Evolutionary conservation across 148 eudicot genomes (phyloP), one percentile per base, ranked within the genome.

Genomic region (Cornus controversa): DNA sequence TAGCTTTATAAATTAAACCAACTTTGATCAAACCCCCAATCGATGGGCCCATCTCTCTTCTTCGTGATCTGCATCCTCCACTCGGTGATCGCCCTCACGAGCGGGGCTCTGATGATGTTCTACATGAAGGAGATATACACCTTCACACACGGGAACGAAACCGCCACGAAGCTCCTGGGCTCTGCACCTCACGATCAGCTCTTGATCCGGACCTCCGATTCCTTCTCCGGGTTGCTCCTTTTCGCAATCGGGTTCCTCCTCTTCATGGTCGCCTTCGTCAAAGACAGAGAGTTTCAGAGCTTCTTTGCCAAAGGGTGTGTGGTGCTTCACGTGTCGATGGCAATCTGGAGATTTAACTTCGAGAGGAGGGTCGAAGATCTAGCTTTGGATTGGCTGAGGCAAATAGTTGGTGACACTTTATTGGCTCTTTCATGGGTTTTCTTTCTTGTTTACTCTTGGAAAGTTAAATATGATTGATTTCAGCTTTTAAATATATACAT

Each of bases 391-490:
- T 79, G 82, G 78, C 65, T 72, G 57, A 79, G 76, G 34, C 82
- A 53, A 15, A 36, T 79, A 3, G 67, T 67, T 37, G 82, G 82
- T 9, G 82, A 79, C 62, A 23, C 27, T 13, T 37, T 79, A 16
- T 58, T 79, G 47, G 82, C 77, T 20, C 76, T 72, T 58, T 79
- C 82, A 0, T 79, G 82, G 82, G 82, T 79, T 67, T 73, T 79
- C 77, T 79, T 79, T 79, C 71, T 79, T 66, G 58, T 79, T 22
- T 68, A 79, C 23, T 73, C 77, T 67, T 79, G 82, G 82, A 73
- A 74, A 67, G 50, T 67, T 24, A 79, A 79, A 28, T 79, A 79
- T 67, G 82, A 79, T 23, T 73, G 60, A 36, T 74, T 37, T 20
- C 25, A 10, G 8, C 37, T 2, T 3, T 27, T 71, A 10, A 13